Conservation (phyloP, 2,329 filamentous ascomycete genomes). For the Colletotrichum truncatum region DNA sequence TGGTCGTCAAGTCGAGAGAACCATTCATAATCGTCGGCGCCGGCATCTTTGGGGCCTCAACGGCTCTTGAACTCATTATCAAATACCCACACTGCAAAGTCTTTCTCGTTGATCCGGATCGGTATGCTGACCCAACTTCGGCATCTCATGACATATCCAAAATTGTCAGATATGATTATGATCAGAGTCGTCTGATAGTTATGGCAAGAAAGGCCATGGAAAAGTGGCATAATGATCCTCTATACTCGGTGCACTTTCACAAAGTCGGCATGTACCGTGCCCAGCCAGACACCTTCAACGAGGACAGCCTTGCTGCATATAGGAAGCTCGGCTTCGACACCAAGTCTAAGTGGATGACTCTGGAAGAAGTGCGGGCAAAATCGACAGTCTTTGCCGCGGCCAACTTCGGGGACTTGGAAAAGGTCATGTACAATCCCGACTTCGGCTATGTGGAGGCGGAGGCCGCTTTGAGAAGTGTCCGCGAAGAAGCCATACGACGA, state of each 20-base stretch:
- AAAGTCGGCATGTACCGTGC: constrained; percentile 63
- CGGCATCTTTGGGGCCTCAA: constrained; percentile 55
- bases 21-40: constrained; percentile 50
- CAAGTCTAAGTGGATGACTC: constrained; percentile 48
- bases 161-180: constrained; percentile 53
- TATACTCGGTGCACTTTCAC: constrained; percentile 65
- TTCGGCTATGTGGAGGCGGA: constrained; percentile 69
- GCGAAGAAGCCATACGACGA: constrained; percentile 57
- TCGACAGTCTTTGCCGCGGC: constrained; percentile 67
- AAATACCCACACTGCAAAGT: constrained; percentile 37
- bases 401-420: constrained; percentile 63
- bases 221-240: constrained; percentile 50
- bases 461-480: constrained; percentile 63
- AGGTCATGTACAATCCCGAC: constrained; percentile 65
- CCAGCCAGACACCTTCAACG: constrained; percentile 52
- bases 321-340: constrained; percentile 49
- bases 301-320: constrained; percentile 51
- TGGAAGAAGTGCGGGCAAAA: constrained; percentile 61
- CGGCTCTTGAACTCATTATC: constrained; percentile 46
- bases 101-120: constrained; percentile 46
- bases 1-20: constrained; percentile 9
- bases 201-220: constrained; percentile 51
- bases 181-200: constrained; percentile 49
- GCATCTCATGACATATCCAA: constrained; percentile 59
- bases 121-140: constrained; percentile 47